Base-by-base conservation (phyloP, 305 asterid genomes). In the Rubia tinctorum region DNA sequence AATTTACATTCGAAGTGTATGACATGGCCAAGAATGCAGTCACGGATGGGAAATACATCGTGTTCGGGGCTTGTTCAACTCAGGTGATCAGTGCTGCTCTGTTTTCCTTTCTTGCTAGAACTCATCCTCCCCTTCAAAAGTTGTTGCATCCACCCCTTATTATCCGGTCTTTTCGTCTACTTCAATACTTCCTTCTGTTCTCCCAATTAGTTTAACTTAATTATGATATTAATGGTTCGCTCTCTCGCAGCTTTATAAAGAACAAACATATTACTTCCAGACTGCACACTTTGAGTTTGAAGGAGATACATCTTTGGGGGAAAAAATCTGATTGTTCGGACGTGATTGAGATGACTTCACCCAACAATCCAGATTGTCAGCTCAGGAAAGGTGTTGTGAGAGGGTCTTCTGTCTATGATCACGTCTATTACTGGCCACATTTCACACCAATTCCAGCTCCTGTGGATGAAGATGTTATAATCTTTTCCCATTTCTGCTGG, bases 341-440 rank as follows among this genome's bases (percentile, higher is more conserved):
- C 43, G 65, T 88, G 17, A 85, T 90, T 51, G 96, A 92, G 78
- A 93, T 90, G 63, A 85, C 93, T 2, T 90, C 92, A 4, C 98
- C 98, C 0, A 92, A 89, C 68, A 88, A 92, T 81, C 96, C 98
- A 2, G 91, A 87, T 75, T 91, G 91, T 3, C 72, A 72, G 20
- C 69, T 64, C 14, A 64, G 6, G 78, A 59, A 82, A 65, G 76
- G 86, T 30, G 89, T 81, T 47, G 53, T 80, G 14, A 40, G 75
- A 60, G 91, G 91, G 13, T 73, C 84, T 23, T 74, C 30, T 9
- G 88, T 68, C 45, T 70, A 84, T 75, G 97, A 89, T 82, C 90
- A 75, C 53, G 97, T 90, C 47, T 64, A 64, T 64, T 64, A 64
- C 47, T 64, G 69, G 69, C 69, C 69, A 14, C 69, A 64, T 64